Conservation (phyloP, 352 stramenopile species). For the Elongisporangium anandrum region DNA sequence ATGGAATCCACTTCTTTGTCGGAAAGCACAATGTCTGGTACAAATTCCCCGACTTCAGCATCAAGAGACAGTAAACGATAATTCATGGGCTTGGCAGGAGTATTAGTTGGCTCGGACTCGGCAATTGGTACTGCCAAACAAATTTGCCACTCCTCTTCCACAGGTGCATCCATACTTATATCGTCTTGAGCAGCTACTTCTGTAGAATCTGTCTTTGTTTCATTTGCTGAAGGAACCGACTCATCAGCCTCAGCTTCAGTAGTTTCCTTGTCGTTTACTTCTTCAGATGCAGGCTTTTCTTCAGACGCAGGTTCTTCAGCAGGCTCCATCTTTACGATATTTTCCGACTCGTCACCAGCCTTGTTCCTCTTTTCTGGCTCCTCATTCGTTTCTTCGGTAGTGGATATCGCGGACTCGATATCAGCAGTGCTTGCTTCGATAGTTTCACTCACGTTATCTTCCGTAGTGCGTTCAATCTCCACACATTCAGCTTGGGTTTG, state of each 20-base stretch:
- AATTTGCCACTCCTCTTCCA: constrained; percentile 35
- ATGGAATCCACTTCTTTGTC: constrained; percentile 57
- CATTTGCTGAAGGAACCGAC: constrained; percentile 3
- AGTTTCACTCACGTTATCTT: neutral
- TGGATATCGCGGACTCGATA: neutral
- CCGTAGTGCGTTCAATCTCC: neutral
- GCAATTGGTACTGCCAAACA: constrained; percentile 34
- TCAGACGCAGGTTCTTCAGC: constrained; percentile 7
- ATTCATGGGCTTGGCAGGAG: neutral
- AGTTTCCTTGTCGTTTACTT: constrained; percentile 4
- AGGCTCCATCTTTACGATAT: constrained; percentile 8
- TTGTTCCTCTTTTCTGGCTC: constrained; percentile 4
- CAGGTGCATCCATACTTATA: constrained; percentile 3
- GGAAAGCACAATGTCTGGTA: constrained; percentile 47
- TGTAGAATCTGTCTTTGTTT: constrained; percentile 1
- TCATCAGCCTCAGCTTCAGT: constrained; percentile 17
- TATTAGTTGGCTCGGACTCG: neutral
- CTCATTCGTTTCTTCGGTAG: neutral
- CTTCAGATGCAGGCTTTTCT: constrained; percentile 4
- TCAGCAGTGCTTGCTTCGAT: neutral
- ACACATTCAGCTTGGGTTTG: neutral
- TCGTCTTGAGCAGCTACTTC: constrained; percentile 12
- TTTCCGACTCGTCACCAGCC: neutral
- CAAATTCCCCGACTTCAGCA: constrained; percentile 31
- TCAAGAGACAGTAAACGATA: neutral